Conservation (phyloP, 768 basidiomycete species). For the Austroboletus eburneus region DNA sequence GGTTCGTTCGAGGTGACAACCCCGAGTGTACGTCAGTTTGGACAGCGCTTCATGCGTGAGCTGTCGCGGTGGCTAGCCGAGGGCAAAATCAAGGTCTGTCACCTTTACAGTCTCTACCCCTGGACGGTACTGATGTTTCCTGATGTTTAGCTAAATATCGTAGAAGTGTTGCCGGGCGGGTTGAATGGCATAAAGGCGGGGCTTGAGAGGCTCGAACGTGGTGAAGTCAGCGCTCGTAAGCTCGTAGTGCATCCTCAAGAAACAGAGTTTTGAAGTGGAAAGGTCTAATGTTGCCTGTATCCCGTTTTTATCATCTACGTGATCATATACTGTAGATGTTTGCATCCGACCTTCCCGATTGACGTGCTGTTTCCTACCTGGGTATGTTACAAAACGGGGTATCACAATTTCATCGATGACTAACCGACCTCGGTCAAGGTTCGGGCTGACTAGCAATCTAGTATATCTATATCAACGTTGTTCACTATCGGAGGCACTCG, state of each 20-base stretch:
- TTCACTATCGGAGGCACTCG: neutral
- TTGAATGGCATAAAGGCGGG: neutral
- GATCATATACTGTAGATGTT: too few species aligned
- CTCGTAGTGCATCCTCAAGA: slow-evolving; percentile 2
- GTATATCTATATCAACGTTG: too few species aligned
- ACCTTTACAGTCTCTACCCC: too few species aligned
- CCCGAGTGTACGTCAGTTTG: slow-evolving; percentile 5
- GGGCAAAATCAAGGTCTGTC: slow-evolving; percentile 14
- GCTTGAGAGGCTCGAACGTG: slow-evolving; percentile 1
- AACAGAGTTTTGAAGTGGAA: neutral
- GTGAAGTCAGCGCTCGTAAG: slow-evolving; percentile 2
- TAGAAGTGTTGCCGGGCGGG: slow-evolving; percentile 2
- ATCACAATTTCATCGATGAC: too few species aligned
- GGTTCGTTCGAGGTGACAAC: slow-evolving; percentile 2
- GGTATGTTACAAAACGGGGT: too few species aligned
- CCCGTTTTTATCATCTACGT: too few species aligned
- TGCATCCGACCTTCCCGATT: too few species aligned
- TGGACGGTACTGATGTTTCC: too few species aligned
- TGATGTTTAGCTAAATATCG: slow-evolving; percentile 1
- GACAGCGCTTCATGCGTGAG: slow-evolving; percentile 6
- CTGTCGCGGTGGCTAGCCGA: slow-evolving; percentile 8
- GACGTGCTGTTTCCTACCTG: too few species aligned
- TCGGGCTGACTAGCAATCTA: neutral
- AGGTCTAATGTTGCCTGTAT: too few species aligned
- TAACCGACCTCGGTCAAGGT: neutral